Evolutionary conservation across 2,329 filamentous ascomycete species (phyloP).

Genomic region (Aspergillus aculeatinus): DNA sequence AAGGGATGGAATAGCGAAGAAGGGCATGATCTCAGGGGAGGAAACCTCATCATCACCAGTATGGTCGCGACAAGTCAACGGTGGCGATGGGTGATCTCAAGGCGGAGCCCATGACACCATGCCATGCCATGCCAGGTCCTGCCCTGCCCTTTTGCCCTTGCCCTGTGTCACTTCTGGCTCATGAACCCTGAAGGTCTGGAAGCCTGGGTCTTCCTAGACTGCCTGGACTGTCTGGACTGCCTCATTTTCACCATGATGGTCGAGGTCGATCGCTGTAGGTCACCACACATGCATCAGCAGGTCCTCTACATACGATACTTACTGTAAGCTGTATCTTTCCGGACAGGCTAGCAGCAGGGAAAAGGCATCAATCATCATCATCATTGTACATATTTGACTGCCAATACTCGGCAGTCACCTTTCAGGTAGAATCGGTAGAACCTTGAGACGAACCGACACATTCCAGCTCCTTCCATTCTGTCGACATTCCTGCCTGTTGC

Average conservation of each 20-base stretch:
- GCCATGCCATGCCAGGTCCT: not conserved
- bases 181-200: not conserved
- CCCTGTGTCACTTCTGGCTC: too few relatives aligned
- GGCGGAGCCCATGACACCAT: not conserved
- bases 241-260: constrained; percentile 7
- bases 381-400: not conserved
- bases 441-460: not conserved
- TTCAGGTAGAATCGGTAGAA: too few relatives aligned
- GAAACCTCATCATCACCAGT: not conserved
- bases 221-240: not conserved
- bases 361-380: not conserved
- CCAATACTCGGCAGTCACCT: too few relatives aligned
- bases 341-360: not conserved
- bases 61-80: not conserved
- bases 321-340: not conserved
- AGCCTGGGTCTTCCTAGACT: not conserved
- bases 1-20: not conserved
- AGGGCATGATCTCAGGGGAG: not conserved
- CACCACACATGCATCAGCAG: constrained; percentile 3
- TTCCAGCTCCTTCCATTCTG: not conserved
- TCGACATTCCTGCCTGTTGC: not conserved
- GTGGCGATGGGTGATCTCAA: not conserved
- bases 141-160: not conserved
- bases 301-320: not conserved
- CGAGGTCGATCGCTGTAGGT: not conserved